phyloP scores from a whole-genome alignment of 306 rosid species.

The Acacia acuminata region DNA sequence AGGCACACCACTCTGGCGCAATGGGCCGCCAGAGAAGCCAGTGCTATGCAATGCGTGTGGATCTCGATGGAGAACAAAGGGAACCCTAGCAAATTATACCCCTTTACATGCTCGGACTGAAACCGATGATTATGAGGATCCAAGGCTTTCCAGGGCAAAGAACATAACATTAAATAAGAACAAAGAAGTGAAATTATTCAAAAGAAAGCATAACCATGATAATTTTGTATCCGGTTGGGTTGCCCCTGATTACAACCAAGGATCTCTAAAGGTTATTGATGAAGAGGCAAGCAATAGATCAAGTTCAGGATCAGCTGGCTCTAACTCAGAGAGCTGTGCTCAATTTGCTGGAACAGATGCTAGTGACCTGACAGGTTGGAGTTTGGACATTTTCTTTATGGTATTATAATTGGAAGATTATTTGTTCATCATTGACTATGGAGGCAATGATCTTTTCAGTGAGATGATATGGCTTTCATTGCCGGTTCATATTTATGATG shows the following conservation, averaged over 20 bases:
- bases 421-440: slow-evolving; percentile 22
- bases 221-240: slow-evolving; percentile 49
- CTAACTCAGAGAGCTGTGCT: slow-evolving; percentile 92
- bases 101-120: slow-evolving; percentile 95
- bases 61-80: slow-evolving; percentile 99
- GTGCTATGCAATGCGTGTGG: slow-evolving; percentile 99
- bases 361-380: slow-evolving; percentile 96
- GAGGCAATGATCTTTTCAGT: slow-evolving; percentile 31
- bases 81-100: slow-evolving; percentile 96
- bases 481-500: slow-evolving; percentile 23
- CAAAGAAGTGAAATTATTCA: slow-evolving; percentile 81
- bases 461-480: slow-evolving; percentile 27
- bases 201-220: slow-evolving; percentile 68
- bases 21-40: slow-evolving; percentile 98
- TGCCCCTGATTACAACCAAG: slow-evolving; percentile 58
- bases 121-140: slow-evolving; percentile 71
- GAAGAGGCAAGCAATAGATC: slow-evolving; percentile 93
- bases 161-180: slow-evolving; percentile 68
- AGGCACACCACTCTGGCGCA: slow-evolving; percentile 99
- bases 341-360: slow-evolving; percentile 86
- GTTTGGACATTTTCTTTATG: slow-evolving; percentile 7
- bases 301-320: slow-evolving; percentile 94
- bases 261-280: slow-evolving; percentile 61
- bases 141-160: slow-evolving; percentile 65
- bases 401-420: slow-evolving; percentile 18